Evolutionary conservation across 139 green algal species (phyloP), one percentile per base, ranked within the genome.

Genomic region (Astrephomene gubernaculifera): DNA sequence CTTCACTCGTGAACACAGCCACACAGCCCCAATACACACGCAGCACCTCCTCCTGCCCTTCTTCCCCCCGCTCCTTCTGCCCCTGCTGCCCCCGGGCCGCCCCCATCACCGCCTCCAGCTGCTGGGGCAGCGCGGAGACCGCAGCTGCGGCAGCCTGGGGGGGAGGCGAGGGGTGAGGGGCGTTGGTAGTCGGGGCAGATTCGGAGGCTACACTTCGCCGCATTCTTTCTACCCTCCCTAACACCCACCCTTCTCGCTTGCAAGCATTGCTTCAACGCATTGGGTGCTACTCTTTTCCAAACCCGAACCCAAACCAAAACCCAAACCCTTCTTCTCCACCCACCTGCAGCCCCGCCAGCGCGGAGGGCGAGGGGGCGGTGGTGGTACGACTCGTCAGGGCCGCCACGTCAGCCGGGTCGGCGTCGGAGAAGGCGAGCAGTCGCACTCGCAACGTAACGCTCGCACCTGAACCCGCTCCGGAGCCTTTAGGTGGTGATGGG

Each of bases 301-400:
- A n/a, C n/a, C n/a, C n/a, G n/a, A n/a, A n/a, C n/a, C n/a, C n/a
- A n/a, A n/a, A n/a, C n/a, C n/a, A n/a, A n/a, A n/a, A n/a, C n/a
- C n/a, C n/a, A n/a, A n/a, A 31, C 36, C 33, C 35, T 36, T 7
- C 43, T 5, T 2, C 44, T 45, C 53, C 3, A 1, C 74, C 0
- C 78, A 74, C 78, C 78, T 84, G 78, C 61, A 84, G 64, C 29
- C 78, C 78, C 65, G 65, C 79, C 65, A 57, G 19, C 43, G 68
- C 89, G 39, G 87, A 49, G 61, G 64, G 10, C 24, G 45, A 73
- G 52, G 83, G 64, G 4, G 83, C 63, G 36, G 73, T 68, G 71
- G 72, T 74, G 71, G 25, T 2, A 29, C 36, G 41, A 36, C 49
- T 52, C 31, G 63, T 83, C 14, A 86, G 65, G 25, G 79, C 79